Evolutionary conservation across 73 alveolate genomes (phyloP), one percentile per base, ranked within the genome.

Genomic region (Symbiodinium natans): DNA sequence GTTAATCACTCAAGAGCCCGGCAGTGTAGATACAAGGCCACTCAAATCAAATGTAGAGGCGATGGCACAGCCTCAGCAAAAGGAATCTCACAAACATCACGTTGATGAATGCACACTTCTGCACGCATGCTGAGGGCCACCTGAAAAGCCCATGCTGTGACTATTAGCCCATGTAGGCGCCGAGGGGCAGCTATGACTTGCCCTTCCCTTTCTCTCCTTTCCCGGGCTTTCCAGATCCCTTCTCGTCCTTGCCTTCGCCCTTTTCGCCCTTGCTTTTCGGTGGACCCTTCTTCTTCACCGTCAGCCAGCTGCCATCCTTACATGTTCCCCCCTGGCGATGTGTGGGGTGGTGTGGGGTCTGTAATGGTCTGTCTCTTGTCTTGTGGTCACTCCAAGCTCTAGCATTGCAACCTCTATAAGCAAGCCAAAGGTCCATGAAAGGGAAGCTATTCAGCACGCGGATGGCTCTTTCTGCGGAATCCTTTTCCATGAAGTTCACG

Each of bases 261-360:
- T n/a, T n/a, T n/a, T 63, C 80, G 59, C 80, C 80, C 80, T 63
- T 63, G 80, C 80, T 63, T n/a, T 63, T 63, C 2, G 80, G 80
- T 23, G 97, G 97, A 29, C 97, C 97, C 77, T 90, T 90, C 89
- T 90, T 90, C 77, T 90, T 90, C 27, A 90, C 97, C 13, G 97
- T 90, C 54, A 90, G 77, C 97, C 97, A 90, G 80, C 97, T 90
- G 83, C 97, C 97, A 19, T 90, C 97, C 97, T 90, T 15, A 29
- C n/a, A 6, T 46, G 59, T 13, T 13, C 59, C 21, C 59, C 6
- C 6, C 59, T n/a, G n/a, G n/a, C n/a, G n/a, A n/a, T n/a, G n/a
- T n/a, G n/a, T n/a, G n/a, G n/a, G n/a, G n/a, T n/a, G n/a, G n/a
- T n/a, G n/a, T n/a, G n/a, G n/a, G n/a, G n/a, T n/a, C n/a, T n/a